Evolutionary conservation across 305 asterid genomes (phyloP).

Genomic region (Ruellia speciosa): DNA sequence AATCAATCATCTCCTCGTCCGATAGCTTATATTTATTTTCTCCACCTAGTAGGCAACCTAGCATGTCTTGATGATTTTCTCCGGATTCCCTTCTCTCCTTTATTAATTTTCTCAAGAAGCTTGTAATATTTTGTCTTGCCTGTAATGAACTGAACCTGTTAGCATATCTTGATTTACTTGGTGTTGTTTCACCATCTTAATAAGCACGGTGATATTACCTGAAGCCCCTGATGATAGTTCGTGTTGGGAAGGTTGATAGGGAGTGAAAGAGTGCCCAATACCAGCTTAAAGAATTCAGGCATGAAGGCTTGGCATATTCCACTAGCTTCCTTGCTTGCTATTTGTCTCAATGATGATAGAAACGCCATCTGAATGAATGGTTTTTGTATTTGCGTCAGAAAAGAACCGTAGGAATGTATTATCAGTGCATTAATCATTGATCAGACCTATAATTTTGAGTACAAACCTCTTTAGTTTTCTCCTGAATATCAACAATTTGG

Average conservation of each 20-base stretch:
- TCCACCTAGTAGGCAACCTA: slow-evolving; percentile 52
- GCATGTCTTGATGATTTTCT: slow-evolving; percentile 59
- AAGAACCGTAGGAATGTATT: slow-evolving; percentile 23
- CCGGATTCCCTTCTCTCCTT: slow-evolving; percentile 54
- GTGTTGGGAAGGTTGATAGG: slow-evolving; percentile 88
- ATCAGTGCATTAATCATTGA: slow-evolving; percentile 12
- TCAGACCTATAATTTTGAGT: slow-evolving; percentile 20
- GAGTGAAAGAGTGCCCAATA: slow-evolving; percentile 81
- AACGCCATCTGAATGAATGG: slow-evolving; percentile 80
- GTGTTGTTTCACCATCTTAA: neutral
- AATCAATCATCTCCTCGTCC: slow-evolving; percentile 82
- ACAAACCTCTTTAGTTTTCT: slow-evolving; percentile 82
- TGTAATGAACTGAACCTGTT: slow-evolving; percentile 28
- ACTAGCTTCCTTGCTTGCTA: slow-evolving; percentile 68
- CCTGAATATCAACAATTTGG: slow-evolving; percentile 69
- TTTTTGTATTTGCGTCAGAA: slow-evolving; percentile 20
- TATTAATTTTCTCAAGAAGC: slow-evolving; percentile 50
- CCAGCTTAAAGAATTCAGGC: slow-evolving; percentile 91
- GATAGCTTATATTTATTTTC: slow-evolving; percentile 51
- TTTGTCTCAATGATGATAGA: slow-evolving; percentile 71
- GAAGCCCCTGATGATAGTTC: slow-evolving; percentile 70
- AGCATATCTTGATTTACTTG: neutral
- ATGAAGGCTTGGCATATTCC: slow-evolving; percentile 63
- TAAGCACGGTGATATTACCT: slow-evolving; percentile 35
- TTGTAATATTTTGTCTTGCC: slow-evolving; percentile 64